phyloP scores from a whole-genome alignment of 2,329 filamentous ascomycete genomes.

The Pseudogymnoascus sp. region DNA sequence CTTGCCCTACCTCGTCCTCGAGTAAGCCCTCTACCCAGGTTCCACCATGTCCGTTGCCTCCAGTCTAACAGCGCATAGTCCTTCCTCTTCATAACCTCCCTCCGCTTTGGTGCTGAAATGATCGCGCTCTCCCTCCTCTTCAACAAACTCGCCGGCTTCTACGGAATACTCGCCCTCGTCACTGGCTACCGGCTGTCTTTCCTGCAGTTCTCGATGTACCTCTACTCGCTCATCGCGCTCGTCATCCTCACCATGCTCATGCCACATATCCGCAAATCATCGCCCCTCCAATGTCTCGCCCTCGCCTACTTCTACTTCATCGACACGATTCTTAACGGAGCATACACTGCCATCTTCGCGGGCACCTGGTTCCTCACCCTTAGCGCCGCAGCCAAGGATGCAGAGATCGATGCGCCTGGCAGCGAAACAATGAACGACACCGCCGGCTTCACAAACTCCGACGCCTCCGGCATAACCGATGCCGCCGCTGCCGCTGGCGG shows the following conservation, averaged over 20 bases:
- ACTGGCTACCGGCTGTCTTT: slow-evolving; percentile 78
- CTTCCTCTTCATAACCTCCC: slow-evolving; percentile 77
- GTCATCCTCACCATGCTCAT: slow-evolving; percentile 61
- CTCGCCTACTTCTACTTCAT: slow-evolving; percentile 81
- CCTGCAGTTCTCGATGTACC: slow-evolving; percentile 83
- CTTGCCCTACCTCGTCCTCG: not conserved
- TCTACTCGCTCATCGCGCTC: slow-evolving; percentile 73
- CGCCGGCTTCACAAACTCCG: slow-evolving; percentile 54
- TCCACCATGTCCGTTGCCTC: not conserved
- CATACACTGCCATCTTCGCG: slow-evolving; percentile 76
- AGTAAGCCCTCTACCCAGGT: not conserved
- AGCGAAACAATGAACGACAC: slow-evolving; percentile 46
- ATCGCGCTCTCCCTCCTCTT: slow-evolving; percentile 76
- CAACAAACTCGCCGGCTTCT: slow-evolving; percentile 88
- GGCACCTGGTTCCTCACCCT: slow-evolving; percentile 80
- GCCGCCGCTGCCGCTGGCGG: slow-evolving; percentile 31
- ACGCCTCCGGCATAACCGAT: slow-evolving; percentile 37
- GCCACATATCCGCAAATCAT: slow-evolving; percentile 72
- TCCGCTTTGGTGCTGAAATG: slow-evolving; percentile 79
- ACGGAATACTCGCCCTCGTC: slow-evolving; percentile 80
- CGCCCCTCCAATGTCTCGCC: slow-evolving; percentile 69
- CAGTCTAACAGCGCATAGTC: slow-evolving; percentile 43
- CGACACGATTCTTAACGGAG: slow-evolving; percentile 73
- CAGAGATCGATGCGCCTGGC: slow-evolving; percentile 33
- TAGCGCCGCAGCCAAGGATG: slow-evolving; percentile 30